A percentile compares a stretch with the other conserved stretches of the same genome.
Conservation (phyloP, 1,284 basidiomycete genomes). For the Sphagnurus paluster region DNA sequence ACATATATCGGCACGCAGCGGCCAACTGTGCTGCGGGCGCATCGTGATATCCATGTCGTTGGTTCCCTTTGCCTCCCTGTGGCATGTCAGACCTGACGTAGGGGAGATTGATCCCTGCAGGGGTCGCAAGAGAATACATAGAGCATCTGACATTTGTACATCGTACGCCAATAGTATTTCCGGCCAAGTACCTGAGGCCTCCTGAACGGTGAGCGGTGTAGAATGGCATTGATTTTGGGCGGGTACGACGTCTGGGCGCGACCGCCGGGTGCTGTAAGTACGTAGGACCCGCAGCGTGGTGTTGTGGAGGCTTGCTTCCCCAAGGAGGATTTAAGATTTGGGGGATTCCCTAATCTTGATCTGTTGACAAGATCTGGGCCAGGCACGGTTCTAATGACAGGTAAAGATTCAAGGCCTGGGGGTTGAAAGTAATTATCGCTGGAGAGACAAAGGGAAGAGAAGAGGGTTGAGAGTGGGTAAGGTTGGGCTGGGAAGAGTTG, state of each 20-base stretch:
- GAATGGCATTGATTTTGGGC: too few species aligned
- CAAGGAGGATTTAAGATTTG: constrained; percentile 15
- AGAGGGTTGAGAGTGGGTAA: background rate
- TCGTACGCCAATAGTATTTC: constrained; percentile 2
- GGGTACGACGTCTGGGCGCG: background rate
- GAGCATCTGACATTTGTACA: background rate
- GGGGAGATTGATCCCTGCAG: constrained; percentile 1
- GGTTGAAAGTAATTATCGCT: background rate
- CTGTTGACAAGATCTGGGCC: constrained; percentile 20
- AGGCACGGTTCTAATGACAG: constrained; percentile 17
- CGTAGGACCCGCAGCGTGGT: background rate
- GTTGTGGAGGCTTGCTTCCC: constrained; percentile 1
- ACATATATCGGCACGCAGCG: constrained; percentile 10
- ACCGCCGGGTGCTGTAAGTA: background rate
- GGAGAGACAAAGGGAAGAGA: background rate
- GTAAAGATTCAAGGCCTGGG: too few species aligned
- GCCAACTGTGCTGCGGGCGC: background rate
- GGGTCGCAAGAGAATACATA: background rate
- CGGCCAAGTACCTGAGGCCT: background rate
- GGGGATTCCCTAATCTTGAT: constrained; percentile 25
- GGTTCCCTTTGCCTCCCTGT: constrained; percentile 8
- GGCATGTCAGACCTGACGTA: background rate
- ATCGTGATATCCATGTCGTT: constrained; percentile 10
- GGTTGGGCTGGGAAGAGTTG: background rate
- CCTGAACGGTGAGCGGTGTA: background rate